Evolutionary conservation across 2,329 filamentous ascomycete species (phyloP).

Genomic region (Fusarium devonianum): DNA sequence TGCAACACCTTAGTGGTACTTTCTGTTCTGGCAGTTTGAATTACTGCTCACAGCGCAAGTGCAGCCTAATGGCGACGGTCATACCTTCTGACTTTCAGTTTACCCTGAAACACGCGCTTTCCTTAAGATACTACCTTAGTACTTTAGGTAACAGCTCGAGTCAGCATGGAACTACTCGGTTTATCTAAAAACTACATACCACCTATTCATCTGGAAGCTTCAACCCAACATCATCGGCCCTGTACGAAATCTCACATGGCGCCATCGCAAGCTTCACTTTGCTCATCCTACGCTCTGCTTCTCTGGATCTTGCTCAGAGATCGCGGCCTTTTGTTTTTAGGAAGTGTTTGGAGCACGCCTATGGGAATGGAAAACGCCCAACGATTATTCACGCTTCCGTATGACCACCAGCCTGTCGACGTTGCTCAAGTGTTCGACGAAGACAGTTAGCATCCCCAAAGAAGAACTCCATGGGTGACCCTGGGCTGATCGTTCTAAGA

Average conservation of each 20-base stretch:
- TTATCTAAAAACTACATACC: not conserved
- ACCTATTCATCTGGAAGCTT: not conserved
- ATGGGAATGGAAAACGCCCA: slow-evolving; percentile 19
- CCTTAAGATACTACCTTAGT: no score
- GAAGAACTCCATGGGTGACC: not conserved
- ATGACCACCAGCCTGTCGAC: slow-evolving; percentile 1
- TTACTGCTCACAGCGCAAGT: not conserved
- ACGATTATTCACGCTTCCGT: not conserved
- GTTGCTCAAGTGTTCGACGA: slow-evolving; percentile 32
- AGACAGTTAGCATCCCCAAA: slow-evolving; percentile 26
- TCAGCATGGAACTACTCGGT: no score
- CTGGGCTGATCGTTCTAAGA: slow-evolving; percentile 42
- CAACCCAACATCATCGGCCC: not conserved
- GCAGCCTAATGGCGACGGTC: not conserved
- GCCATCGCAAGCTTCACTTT: not conserved
- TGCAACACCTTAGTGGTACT: no score
- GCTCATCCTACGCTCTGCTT: not conserved
- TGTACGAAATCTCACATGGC: not conserved
- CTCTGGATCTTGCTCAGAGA: not conserved
- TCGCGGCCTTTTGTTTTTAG: not conserved
- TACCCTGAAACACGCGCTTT: not conserved
- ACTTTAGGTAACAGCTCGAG: no score
- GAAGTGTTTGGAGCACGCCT: not conserved
- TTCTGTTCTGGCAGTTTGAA: not conserved
- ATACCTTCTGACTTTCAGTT: not conserved